A percentile compares a stretch with the other conserved stretches of the same genome.
phyloP scores from a whole-genome alignment of 1,284 basidiomycete genomes.

The Nidula niveotomentosa region DNA sequence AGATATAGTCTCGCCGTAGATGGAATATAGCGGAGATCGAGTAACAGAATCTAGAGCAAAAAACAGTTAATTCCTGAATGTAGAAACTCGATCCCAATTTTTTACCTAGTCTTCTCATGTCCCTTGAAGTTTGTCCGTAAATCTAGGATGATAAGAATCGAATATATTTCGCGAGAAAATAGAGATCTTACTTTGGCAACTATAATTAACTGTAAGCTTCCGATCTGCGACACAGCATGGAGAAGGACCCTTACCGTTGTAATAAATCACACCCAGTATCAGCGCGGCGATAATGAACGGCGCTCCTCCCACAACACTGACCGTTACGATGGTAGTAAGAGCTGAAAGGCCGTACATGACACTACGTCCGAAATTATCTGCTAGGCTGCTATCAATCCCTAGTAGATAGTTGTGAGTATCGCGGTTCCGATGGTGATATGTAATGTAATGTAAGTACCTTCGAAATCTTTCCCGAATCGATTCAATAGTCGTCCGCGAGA shows the following conservation, averaged over 20 bases:
- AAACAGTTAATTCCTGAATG: background rate
- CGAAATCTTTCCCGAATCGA: conserved; percentile 93
- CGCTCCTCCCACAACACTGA: conserved; percentile 79
- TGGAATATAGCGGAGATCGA: conserved; percentile 88
- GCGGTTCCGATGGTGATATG: background rate
- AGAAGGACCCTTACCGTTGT: conserved; percentile 48
- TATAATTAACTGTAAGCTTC: background rate
- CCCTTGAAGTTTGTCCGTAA: conserved; percentile 86
- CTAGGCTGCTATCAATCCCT: conserved; percentile 84
- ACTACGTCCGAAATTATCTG: conserved; percentile 85
- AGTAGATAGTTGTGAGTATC: background rate
- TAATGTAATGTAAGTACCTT: conserved; percentile 49
- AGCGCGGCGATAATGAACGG: conserved; percentile 68
- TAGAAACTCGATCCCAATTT: background rate
- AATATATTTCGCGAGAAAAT: no score
- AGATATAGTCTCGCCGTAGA: conserved; percentile 89
- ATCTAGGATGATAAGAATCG: no score
- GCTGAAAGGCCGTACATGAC: conserved; percentile 20
- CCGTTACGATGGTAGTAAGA: conserved; percentile 54
- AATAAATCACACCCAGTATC: conserved; percentile 67
- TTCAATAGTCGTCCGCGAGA: conserved; percentile 86
- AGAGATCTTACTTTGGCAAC: conserved; percentile 40
- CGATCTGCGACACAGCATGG: background rate
- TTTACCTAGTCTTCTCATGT: conserved; percentile 82
- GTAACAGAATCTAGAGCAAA: conserved; percentile 79